Conservation (phyloP, 148 eudicot genomes). For the Spergularia bocconei region DNA sequence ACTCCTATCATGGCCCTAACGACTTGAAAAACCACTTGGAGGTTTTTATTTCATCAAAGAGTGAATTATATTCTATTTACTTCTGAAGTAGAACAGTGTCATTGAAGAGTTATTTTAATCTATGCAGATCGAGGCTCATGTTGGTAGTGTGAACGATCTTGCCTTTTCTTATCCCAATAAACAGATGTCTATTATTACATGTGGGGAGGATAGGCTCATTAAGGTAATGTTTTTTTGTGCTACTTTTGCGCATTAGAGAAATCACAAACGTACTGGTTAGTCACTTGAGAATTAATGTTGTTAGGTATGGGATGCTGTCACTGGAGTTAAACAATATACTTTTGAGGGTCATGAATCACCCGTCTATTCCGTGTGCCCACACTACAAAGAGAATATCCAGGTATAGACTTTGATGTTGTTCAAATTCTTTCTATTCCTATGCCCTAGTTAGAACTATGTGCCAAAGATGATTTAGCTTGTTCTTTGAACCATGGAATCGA, state of each 20-base stretch:
- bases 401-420: constrained; percentile 30
- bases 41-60: constrained; percentile 41
- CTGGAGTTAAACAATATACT: constrained; percentile 56
- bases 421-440: background rate
- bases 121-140: constrained; percentile 86
- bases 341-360: constrained; percentile 92
- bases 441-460: background rate
- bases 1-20: constrained; percentile 57
- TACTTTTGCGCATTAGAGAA: background rate
- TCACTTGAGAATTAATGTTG: constrained; percentile 19
- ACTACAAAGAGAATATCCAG: constrained; percentile 71
- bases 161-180: constrained; percentile 79
- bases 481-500: background rate
- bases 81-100: background rate
- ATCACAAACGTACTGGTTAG: constrained; percentile 2
- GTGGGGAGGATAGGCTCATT: constrained; percentile 90
- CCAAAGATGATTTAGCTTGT: background rate
- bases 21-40: constrained; percentile 80
- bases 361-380: constrained; percentile 81
- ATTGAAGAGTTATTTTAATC: constrained; percentile 3
- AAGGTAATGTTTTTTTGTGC: constrained; percentile 46
- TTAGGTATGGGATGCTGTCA: constrained; percentile 83
- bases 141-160: constrained; percentile 88
- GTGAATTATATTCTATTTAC: background rate
- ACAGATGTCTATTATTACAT: constrained; percentile 76